A percentile compares a stretch with the other conserved stretches of the same genome.
phyloP scores from a whole-genome alignment of 2,329 filamentous ascomycete genomes.

The Aspergillus proliferans region DNA sequence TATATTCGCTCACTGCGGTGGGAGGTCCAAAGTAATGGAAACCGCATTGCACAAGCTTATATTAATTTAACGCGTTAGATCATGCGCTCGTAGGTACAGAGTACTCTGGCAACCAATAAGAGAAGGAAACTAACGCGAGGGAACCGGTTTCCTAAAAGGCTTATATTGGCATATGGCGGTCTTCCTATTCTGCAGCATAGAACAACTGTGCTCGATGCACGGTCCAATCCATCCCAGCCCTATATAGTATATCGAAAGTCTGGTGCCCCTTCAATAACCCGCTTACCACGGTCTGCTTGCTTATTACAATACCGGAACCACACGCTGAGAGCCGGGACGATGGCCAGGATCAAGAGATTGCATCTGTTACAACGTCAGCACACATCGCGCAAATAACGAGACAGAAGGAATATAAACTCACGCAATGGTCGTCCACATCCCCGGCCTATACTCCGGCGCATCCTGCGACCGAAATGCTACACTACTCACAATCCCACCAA shows the following conservation, averaged over 20 bases:
- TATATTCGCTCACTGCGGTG: no score
- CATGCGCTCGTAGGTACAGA: no score
- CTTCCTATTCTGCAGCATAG: no score
- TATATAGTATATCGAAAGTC: conserved; percentile 35
- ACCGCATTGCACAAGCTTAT: no score
- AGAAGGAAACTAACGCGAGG: no score
- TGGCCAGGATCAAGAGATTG: conserved; percentile 27
- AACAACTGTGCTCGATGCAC: no score
- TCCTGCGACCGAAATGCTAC: conserved; percentile 58
- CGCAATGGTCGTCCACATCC: conserved; percentile 27
- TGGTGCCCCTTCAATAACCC: conserved; percentile 28
- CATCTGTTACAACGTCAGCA: conserved; percentile 15
- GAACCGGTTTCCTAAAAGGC: background rate
- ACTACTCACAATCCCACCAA: conserved; percentile 73
- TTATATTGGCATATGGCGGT: background rate
- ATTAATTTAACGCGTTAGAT: no score
- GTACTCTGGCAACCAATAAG: no score
- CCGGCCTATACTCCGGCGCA: conserved; percentile 29
- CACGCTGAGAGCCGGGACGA: conserved; percentile 21
- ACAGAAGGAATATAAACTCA: conserved; percentile 12
- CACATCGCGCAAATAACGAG: background rate
- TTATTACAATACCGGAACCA: conserved; percentile 30
- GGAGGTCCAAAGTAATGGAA: no score
- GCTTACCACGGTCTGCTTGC: conserved; percentile 28
- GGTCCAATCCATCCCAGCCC: background rate